A percentile compares a stretch with the other conserved stretches of the same genome.
phyloP scores from a whole-genome alignment of 1,139 yeast genomes.

The Candida dubliniensis region DNA sequence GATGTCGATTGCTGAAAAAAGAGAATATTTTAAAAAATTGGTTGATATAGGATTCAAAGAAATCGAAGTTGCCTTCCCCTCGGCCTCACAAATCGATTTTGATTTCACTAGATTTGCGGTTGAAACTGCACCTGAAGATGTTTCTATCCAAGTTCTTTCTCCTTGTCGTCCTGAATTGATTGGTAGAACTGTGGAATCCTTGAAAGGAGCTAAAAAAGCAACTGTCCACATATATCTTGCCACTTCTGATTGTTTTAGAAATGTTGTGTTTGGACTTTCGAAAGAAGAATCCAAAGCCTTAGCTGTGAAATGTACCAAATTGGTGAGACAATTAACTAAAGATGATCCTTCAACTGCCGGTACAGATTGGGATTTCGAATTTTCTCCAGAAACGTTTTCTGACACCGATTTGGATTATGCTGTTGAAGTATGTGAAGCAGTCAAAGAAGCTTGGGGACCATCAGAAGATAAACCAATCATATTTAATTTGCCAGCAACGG shows the following conservation, averaged over 20 bases:
- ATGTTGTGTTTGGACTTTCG: constrained; percentile 46
- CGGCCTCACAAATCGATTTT: constrained; percentile 51
- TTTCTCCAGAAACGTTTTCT: constrained; percentile 49
- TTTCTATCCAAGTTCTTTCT: constrained; percentile 47
- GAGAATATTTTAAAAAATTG: constrained; percentile 45
- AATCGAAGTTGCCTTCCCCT: constrained; percentile 50
- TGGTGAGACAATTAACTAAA: constrained; percentile 44
- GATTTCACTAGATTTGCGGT: constrained; percentile 51
- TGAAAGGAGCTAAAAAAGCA: constrained; percentile 48
- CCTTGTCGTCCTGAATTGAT: constrained; percentile 48
- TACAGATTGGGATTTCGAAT: constrained; percentile 47
- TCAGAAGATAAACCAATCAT: constrained; percentile 42
- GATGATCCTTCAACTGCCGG: constrained; percentile 38
- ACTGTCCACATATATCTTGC: constrained; percentile 50
- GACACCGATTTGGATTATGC: constrained; percentile 47
- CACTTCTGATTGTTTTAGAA: constrained; percentile 47
- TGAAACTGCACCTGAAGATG: constrained; percentile 48
- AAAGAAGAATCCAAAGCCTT: constrained; percentile 41
- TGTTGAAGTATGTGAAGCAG: constrained; percentile 48
- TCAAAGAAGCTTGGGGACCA: constrained; percentile 49
- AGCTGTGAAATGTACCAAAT: constrained; percentile 43
- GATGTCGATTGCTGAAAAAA: constrained; percentile 47
- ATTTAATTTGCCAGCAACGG: constrained; percentile 52
- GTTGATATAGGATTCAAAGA: constrained; percentile 49
- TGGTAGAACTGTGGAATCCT: constrained; percentile 46